Conservation (phyloP, 2,329 filamentous ascomycete genomes). For the Talaromyces piceae region DNA sequence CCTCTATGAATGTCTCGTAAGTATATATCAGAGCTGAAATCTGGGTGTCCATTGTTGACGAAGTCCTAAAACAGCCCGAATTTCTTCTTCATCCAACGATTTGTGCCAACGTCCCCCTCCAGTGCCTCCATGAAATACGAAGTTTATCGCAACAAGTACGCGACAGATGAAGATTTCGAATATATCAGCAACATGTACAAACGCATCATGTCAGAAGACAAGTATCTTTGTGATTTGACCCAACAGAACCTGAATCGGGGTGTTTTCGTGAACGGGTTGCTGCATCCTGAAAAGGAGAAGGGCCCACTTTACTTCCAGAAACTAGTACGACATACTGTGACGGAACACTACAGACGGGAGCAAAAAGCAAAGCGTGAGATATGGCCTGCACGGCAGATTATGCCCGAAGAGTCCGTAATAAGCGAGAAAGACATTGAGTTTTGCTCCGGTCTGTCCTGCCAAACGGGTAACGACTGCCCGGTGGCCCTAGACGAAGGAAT, state of each 20-base stretch:
- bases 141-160: conserved; percentile 55
- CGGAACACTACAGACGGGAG: conserved; percentile 41
- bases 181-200: conserved; percentile 53
- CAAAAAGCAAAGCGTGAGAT: conserved; percentile 40
- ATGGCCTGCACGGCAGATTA: conserved; percentile 42
- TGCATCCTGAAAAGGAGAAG: conserved; percentile 53
- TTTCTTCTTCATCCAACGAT: conserved; percentile 59
- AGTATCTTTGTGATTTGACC: conserved; percentile 50
- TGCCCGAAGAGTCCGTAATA: conserved; percentile 20
- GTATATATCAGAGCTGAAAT: conserved; percentile 6
- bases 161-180: conserved; percentile 51
- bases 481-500: conserved; percentile 6
- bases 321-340: conserved; percentile 42
- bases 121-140: conserved; percentile 54
- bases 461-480: conserved; percentile 13
- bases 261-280: conserved; percentile 53
- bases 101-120: conserved; percentile 48
- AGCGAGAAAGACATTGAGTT: conserved; percentile 27
- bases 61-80: conserved; percentile 28
- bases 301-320: conserved; percentile 51
- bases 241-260: conserved; percentile 55
- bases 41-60: background rate
- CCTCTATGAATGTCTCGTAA: conserved; percentile 27
- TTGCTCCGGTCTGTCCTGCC: conserved; percentile 18
- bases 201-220: conserved; percentile 58